A percentile compares a stretch with the other conserved stretches of the same genome.
Evolutionary conservation across 495 filamentous ascomycete species (phyloP).

Genomic region (Neurospora discreta): DNA sequence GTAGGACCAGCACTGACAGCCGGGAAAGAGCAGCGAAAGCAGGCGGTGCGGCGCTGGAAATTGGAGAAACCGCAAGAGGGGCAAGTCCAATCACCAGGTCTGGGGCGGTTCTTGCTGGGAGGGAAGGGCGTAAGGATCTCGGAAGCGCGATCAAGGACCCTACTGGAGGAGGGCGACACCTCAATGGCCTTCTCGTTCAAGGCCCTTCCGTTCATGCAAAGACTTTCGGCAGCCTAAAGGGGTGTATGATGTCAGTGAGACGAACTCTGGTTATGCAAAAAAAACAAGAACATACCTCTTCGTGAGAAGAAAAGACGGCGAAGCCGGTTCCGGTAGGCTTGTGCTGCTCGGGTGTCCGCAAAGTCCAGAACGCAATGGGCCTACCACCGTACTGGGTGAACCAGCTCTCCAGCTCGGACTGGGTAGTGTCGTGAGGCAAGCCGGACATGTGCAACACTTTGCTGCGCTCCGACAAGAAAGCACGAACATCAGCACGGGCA

Average conservation of each 20-base stretch:
- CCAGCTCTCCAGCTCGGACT: conserved; percentile 97
- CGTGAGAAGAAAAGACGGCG: conserved; percentile 95
- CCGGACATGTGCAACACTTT: conserved; percentile 97
- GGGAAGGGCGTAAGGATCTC: conserved; percentile 95
- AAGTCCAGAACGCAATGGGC: conserved; percentile 98
- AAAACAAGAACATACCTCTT: conserved; percentile 66
- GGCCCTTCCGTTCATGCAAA: conserved; percentile 98
- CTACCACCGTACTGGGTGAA: conserved; percentile 97
- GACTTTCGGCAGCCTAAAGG: conserved; percentile 75
- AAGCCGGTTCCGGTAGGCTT: conserved; percentile 97
- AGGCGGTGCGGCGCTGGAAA: conserved; percentile 95
- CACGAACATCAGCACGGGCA: conserved; percentile 90
- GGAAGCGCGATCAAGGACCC: conserved; percentile 87
- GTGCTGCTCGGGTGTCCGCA: conserved; percentile 95
- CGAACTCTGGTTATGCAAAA: background rate
- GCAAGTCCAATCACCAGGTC: conserved; percentile 97
- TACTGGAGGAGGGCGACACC: conserved; percentile 89
- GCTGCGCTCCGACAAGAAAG: conserved; percentile 87
- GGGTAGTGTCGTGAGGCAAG: conserved; percentile 93
- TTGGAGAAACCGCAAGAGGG: conserved; percentile 87
- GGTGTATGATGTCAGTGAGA: conserved; percentile 3
- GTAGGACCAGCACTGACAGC: conserved; percentile 69
- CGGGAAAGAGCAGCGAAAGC: conserved; percentile 97
- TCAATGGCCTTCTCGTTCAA: conserved; percentile 98
- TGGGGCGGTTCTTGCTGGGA: conserved; percentile 93